phyloP scores from a whole-genome alignment of 371 early-diverging fungal genomes.

The Basidiobolus heterosporus region DNA sequence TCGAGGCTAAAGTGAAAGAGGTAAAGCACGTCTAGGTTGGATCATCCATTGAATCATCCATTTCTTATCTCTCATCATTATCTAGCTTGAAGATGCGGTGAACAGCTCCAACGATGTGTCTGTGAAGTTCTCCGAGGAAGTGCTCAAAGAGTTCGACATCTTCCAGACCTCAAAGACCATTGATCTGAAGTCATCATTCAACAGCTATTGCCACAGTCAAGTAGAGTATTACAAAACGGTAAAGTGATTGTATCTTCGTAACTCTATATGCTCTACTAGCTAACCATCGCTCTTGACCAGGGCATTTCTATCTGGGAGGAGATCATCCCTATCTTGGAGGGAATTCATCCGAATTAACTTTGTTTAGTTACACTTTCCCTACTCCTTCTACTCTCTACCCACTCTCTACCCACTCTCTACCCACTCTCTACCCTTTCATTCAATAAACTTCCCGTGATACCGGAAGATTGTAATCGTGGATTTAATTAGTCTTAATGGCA shows the following conservation, averaged over 20 bases:
- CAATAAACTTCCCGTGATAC: too few relatives aligned
- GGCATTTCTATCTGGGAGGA: constrained; percentile 44
- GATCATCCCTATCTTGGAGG: constrained; percentile 37
- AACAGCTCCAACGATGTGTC: constrained; percentile 50
- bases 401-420: too few relatives aligned
- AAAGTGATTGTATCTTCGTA: constrained; percentile 6
- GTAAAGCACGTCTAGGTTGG: constrained; percentile 16
- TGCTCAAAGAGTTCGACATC: constrained; percentile 60
- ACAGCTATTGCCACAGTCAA: constrained; percentile 53
- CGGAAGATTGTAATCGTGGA: too few relatives aligned
- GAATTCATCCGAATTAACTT: neutral
- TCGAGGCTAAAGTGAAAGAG: constrained; percentile 59
- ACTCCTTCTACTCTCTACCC: too few relatives aligned
- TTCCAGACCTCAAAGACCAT: constrained; percentile 55
- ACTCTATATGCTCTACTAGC: neutral
- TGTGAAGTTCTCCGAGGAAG: constrained; percentile 56
- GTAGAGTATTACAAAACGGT: constrained; percentile 66
- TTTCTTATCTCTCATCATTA: neutral
- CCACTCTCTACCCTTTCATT: too few relatives aligned
- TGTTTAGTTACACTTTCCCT: too few relatives aligned
- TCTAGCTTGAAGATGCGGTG: constrained; percentile 64
- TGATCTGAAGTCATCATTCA: constrained; percentile 64
- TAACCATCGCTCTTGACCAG: constrained; percentile 11
- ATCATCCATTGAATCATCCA: neutral
- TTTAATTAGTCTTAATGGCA: too few relatives aligned